phyloP scores from a whole-genome alignment of 2,329 filamentous ascomycete genomes.

The Passalora sequoiae region DNA sequence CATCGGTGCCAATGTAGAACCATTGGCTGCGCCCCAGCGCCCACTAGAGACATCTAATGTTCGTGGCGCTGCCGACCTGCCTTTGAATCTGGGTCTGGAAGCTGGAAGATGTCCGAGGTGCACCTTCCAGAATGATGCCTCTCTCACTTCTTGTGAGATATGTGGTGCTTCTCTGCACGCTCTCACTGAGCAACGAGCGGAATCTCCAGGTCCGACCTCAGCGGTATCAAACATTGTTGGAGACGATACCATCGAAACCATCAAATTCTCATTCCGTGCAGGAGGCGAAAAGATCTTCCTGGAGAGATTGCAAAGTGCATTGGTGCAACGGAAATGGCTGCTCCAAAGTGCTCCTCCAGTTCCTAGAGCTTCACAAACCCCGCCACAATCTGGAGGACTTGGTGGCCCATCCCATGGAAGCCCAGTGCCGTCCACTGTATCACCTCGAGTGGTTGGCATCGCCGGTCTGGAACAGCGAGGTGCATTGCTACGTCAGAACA shows the following conservation, averaged over 20 bases:
- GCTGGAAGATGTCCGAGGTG: conserved; percentile 66
- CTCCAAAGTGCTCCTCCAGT: conserved; percentile 83
- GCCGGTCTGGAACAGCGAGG: conserved; percentile 85
- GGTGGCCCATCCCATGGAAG: conserved; percentile 44
- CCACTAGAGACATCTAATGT: conserved; percentile 7
- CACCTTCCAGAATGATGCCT: conserved; percentile 91
- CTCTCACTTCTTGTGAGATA: conserved; percentile 79
- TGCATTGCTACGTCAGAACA: conserved; percentile 80
- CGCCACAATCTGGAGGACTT: conserved; percentile 26
- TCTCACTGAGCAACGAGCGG: conserved; percentile 44
- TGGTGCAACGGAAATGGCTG: conserved; percentile 94
- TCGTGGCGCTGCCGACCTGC: conserved; percentile 1
- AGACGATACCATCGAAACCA: conserved; percentile 62
- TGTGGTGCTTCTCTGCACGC: conserved; percentile 69
- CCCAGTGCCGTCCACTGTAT: conserved; percentile 21
- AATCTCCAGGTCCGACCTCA: conserved; percentile 73
- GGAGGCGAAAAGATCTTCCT: conserved; percentile 88
- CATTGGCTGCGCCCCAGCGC: background rate
- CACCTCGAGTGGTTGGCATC: conserved; percentile 70
- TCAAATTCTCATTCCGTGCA: conserved; percentile 86
- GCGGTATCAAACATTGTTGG: conserved; percentile 39
- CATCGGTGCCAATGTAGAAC: conserved; percentile 12
- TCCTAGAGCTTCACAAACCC: conserved; percentile 53
- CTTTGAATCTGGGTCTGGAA: background rate
- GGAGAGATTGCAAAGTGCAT: conserved; percentile 78